phyloP scores from a whole-genome alignment of 768 basidiomycete genomes.

The Hygrocybe coccinea region DNA sequence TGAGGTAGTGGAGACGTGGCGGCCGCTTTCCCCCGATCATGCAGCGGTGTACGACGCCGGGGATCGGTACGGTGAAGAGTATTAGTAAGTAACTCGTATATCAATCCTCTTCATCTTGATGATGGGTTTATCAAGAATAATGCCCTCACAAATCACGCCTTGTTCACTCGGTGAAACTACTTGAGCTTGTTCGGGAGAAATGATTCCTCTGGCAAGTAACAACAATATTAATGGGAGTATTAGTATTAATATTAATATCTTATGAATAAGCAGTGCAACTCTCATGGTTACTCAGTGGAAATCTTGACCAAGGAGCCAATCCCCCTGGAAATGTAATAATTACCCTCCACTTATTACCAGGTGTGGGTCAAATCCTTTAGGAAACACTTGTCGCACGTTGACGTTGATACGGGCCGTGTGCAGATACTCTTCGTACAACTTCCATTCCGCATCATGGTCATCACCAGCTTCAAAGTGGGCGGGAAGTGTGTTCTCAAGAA shows the following conservation, averaged over 20 bases:
- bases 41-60: background rate
- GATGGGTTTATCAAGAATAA: too few species aligned
- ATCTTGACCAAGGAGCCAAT: too few species aligned
- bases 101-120: too few species aligned
- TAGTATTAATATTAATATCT: too few species aligned
- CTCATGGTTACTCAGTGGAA: too few species aligned
- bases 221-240: too few species aligned
- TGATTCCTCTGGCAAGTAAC: too few species aligned
- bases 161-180: too few species aligned
- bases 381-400: constrained; percentile 87
- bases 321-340: background rate
- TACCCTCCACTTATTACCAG: background rate
- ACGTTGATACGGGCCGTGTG: constrained; percentile 75
- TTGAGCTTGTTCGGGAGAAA: too few species aligned
- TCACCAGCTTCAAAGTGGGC: constrained; percentile 41
- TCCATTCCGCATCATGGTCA: constrained; percentile 44
- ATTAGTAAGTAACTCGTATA: too few species aligned
- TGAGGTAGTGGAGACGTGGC: constrained; percentile 45
- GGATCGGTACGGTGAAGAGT: constrained; percentile 36
- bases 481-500: constrained; percentile 78
- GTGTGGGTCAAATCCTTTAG: constrained; percentile 53
- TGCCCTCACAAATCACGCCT: too few species aligned
- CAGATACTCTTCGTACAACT: constrained; percentile 60
- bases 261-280: too few species aligned
- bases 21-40: constrained; percentile 29